Conservation (phyloP, 2,329 filamentous ascomycete genomes). For the Talaromyces marneffei region DNA sequence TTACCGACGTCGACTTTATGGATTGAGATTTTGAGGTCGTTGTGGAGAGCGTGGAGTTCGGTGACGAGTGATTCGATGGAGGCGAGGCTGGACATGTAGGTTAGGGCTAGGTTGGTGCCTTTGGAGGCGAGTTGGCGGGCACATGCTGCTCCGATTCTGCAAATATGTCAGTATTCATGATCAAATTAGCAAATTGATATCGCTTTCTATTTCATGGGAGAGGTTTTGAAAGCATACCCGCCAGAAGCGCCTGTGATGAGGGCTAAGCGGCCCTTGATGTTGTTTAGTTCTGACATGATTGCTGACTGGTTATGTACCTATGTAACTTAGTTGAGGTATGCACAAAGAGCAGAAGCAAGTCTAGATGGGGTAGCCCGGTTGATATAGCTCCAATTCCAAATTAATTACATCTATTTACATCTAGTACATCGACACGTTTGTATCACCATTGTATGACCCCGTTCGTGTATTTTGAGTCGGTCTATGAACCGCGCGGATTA, state of each 20-base stretch:
- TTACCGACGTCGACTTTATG: conserved; percentile 56
- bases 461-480: background rate
- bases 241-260: conserved; percentile 58
- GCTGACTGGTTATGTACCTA: too few relatives aligned
- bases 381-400: background rate
- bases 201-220: background rate
- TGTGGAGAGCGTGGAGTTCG: conserved; percentile 34
- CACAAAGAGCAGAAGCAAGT: background rate
- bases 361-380: background rate
- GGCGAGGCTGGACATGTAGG: conserved; percentile 50
- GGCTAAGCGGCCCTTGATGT: conserved; percentile 50
- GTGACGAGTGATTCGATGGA: conserved; percentile 43
- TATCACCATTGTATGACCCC: background rate
- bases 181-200: too few relatives aligned
- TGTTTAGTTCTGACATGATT: conserved; percentile 28
- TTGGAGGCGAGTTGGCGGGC: conserved; percentile 50
- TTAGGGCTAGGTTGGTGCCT: conserved; percentile 53
- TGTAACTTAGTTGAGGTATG: background rate
- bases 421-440: background rate
- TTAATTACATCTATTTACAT: background rate
- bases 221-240: conserved; percentile 40
- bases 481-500: conserved; percentile 5
- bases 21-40: conserved; percentile 42
- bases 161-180: background rate
- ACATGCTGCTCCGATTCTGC: conserved; percentile 56